Conservation (phyloP, 345 rosid species). For the Lepidium aucheri region DNA sequence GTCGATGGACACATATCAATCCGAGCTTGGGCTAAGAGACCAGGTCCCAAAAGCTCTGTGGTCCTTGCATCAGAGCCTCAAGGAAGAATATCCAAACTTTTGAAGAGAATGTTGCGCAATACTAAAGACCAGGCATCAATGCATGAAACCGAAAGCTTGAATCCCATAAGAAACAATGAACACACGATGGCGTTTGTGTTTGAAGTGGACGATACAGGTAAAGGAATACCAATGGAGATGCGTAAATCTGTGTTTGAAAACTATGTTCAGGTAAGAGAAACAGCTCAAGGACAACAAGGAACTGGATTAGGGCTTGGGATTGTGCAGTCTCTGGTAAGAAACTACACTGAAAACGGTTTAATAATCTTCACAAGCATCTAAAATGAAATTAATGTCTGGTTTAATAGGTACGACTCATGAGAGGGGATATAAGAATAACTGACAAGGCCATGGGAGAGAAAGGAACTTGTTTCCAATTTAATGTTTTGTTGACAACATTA, state of each 20-base stretch:
- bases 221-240: conserved; percentile 64
- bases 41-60: conserved; percentile 21
- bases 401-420: conserved; percentile 61
- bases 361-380: background rate
- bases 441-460: conserved; percentile 47
- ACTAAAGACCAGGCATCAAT: conserved; percentile 20
- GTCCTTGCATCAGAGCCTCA: conserved; percentile 7
- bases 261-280: conserved; percentile 68
- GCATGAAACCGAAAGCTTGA: conserved; percentile 4
- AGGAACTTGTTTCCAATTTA: conserved; percentile 77
- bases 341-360: background rate
- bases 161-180: conserved; percentile 13
- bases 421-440: conserved; percentile 62
- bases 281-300: conserved; percentile 47
- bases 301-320: conserved; percentile 88
- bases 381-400: background rate
- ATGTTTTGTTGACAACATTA: conserved; percentile 26
- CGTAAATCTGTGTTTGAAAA: conserved; percentile 57
- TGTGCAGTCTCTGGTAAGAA: conserved; percentile 70
- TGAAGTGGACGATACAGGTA: conserved; percentile 74
- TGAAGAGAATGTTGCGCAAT: conserved; percentile 19
- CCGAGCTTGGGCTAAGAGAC: conserved; percentile 50
- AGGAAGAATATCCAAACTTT: conserved; percentile 8
- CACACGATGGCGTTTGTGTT: conserved; percentile 43
- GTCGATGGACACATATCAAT: conserved; percentile 47